Conservation (phyloP, 2,329 filamentous ascomycete genomes). For the Claviceps arundinis region DNA sequence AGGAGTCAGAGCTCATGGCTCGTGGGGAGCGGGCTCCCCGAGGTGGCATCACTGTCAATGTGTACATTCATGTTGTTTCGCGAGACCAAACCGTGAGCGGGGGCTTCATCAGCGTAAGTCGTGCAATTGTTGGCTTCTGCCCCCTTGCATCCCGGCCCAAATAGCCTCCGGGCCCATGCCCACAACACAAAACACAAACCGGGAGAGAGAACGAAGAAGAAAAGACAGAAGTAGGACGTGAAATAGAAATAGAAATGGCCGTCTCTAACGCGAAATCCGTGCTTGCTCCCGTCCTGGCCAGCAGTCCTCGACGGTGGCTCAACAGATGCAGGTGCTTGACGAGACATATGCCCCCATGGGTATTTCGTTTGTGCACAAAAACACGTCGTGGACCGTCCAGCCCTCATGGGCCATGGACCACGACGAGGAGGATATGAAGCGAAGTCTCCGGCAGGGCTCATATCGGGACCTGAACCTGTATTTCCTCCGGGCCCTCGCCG, state of each 20-base stretch:
- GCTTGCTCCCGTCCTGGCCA: too few species aligned
- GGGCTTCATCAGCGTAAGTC: not conserved
- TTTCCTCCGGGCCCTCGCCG: conserved; percentile 19
- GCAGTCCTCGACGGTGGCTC: conserved; percentile 3
- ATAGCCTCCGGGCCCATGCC: too few species aligned
- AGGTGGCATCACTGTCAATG: not conserved
- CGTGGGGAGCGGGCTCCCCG: not conserved
- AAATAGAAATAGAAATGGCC: not conserved
- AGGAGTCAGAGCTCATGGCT: not conserved
- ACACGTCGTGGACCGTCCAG: conserved; percentile 30
- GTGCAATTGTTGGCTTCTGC: not conserved
- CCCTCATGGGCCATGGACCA: conserved; percentile 27
- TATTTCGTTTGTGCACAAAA: conserved; percentile 29
- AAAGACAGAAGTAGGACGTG: not conserved
- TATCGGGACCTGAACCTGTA: conserved; percentile 31
- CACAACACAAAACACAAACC: too few species aligned
- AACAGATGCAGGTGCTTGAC: conserved; percentile 32
- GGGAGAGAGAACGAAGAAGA: not conserved
- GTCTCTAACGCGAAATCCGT: too few species aligned
- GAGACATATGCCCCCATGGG: conserved; percentile 25
- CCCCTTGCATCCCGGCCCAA: too few species aligned
- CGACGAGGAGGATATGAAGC: conserved; percentile 27
- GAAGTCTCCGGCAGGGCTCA: conserved; percentile 24
- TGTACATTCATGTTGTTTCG: not conserved
- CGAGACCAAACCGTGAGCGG: not conserved